phyloP scores from a whole-genome alignment of 306 rosid species.

The Trifolium pratense region DNA sequence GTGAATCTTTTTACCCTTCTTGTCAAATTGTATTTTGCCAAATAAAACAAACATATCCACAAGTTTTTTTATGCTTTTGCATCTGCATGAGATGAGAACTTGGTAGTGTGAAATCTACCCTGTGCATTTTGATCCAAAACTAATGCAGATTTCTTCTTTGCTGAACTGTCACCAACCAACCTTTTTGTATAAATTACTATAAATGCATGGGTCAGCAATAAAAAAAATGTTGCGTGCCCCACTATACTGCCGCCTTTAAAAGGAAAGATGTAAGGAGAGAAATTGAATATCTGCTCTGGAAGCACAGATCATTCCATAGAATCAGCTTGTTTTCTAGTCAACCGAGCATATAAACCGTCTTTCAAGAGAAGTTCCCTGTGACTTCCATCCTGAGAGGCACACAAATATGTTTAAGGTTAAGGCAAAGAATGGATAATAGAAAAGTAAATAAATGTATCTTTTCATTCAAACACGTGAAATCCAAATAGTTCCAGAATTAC shows the following conservation, averaged over 20 bases:
- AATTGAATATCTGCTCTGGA: conserved; percentile 17
- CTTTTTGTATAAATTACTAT: conserved; percentile 31
- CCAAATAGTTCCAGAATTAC: conserved; percentile 32
- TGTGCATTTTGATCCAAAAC: conserved; percentile 29
- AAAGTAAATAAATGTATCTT: background rate
- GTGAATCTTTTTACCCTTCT: background rate
- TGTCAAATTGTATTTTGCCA: background rate
- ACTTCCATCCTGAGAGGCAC: conserved; percentile 67
- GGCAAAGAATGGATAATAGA: background rate
- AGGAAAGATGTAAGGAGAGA: conserved; percentile 18
- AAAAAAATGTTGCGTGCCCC: conserved; percentile 44
- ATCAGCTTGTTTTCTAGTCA: conserved; percentile 82
- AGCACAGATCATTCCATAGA: conserved; percentile 60
- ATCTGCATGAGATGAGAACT: conserved; percentile 18
- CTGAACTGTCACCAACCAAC: background rate
- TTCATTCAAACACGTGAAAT: conserved; percentile 19
- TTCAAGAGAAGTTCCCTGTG: conserved; percentile 78
- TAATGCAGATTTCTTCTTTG: conserved; percentile 43
- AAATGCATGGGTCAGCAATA: conserved; percentile 46
- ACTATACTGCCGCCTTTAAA: conserved; percentile 34
- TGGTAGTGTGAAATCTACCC: conserved; percentile 32
- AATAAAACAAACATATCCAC: conserved; percentile 24
- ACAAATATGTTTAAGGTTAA: conserved; percentile 21
- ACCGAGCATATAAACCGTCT: conserved; percentile 82
- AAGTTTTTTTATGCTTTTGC: conserved; percentile 18